Evolutionary conservation across 2,329 filamentous ascomycete genomes (phyloP).

Genomic region (Sporothrix globosa): DNA sequence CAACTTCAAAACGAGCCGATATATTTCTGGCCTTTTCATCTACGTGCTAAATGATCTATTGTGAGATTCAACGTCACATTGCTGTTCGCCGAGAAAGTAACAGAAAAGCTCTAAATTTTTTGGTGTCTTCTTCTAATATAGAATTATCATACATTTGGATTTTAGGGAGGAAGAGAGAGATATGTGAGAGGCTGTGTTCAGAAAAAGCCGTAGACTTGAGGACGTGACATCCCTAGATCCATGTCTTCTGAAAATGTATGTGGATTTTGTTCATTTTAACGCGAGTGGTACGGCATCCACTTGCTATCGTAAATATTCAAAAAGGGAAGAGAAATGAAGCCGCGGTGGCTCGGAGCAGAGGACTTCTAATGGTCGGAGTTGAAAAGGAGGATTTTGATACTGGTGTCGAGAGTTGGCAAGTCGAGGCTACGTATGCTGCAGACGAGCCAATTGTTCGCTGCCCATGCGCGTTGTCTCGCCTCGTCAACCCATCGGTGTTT

Average conservation of each 20-base stretch:
- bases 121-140: conserved; percentile 25
- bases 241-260: background rate
- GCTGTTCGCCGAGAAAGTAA: too few relatives aligned
- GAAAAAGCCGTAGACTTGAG: background rate
- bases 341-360: background rate
- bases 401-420: background rate
- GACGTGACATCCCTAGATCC: background rate
- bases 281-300: background rate
- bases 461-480: background rate
- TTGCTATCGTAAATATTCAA: background rate
- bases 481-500: background rate
- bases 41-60: too few relatives aligned
- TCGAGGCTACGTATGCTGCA: background rate
- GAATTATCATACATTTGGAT: conserved; percentile 26
- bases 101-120: conserved; percentile 24
- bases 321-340: background rate
- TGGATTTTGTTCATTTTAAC: background rate
- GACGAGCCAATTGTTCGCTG: background rate
- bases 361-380: background rate
- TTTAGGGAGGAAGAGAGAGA: conserved; percentile 4
- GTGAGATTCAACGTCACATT: background rate
- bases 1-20: too few relatives aligned
- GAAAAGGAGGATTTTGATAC: too few relatives aligned
- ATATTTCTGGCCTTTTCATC: too few relatives aligned
- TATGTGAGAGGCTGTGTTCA: background rate